A percentile compares a stretch with the other conserved stretches of the same genome.
Conservation (phyloP, 371 early-diverging fungal species). For the Mycotypha africana region DNA sequence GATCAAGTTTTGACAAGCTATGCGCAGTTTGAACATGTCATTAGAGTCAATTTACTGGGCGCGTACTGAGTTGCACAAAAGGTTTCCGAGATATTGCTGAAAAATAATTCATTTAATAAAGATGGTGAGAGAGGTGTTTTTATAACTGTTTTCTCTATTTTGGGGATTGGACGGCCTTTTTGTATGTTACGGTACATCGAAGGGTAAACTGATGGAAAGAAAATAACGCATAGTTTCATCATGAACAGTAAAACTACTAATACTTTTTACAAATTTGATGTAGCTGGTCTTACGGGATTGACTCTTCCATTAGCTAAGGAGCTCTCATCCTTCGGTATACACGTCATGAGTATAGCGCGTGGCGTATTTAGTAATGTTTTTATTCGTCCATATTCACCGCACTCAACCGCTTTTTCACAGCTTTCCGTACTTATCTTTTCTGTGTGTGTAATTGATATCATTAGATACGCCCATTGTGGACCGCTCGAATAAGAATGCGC, state of each 20-base stretch:
- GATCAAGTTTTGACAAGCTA: slow-evolving; percentile 38
- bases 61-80: slow-evolving; percentile 57
- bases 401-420: too few relatives aligned
- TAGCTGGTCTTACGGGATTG: slow-evolving; percentile 51
- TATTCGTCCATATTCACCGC: neutral
- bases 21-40: slow-evolving; percentile 40
- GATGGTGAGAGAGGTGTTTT: slow-evolving; percentile 56
- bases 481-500: neutral
- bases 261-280: too few relatives aligned
- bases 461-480: slow-evolving; percentile 35
- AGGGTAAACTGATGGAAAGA: slow-evolving; percentile 25
- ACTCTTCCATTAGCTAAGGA: slow-evolving; percentile 60
- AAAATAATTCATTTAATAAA: slow-evolving; percentile 28
- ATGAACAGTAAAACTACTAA: too few relatives aligned
- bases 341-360: slow-evolving; percentile 57
- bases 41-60: slow-evolving; percentile 52
- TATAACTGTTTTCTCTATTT: slow-evolving; percentile 50
- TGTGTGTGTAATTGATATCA: neutral
- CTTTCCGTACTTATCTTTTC: neutral
- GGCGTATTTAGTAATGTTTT: slow-evolving; percentile 47
- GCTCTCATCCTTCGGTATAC: slow-evolving; percentile 45
- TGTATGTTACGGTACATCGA: slow-evolving; percentile 51
- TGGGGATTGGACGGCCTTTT: slow-evolving; percentile 48
- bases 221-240: neutral
- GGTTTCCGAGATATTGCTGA: slow-evolving; percentile 41